Percentiles rank a stretch among this genome's conserved stretches.
Evolutionary conservation across 129 eudicot genomes (phyloP).

Genomic region (Erigeron canadensis): DNA sequence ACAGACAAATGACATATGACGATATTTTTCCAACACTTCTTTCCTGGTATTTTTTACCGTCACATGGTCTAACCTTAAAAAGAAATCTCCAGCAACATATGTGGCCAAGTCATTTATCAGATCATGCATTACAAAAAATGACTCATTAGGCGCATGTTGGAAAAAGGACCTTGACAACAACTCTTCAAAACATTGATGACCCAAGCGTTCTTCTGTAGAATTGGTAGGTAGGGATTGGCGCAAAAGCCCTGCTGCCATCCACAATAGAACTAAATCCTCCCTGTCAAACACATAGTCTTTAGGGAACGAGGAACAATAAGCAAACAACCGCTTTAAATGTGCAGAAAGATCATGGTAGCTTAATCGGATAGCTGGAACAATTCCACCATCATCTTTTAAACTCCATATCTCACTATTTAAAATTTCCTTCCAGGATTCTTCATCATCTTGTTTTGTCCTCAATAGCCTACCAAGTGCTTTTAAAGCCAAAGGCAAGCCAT

Average conservation of each 20-base stretch:
- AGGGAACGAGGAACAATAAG: slow-evolving; percentile 38
- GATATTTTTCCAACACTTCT: slow-evolving; percentile 23
- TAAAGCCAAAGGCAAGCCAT: no score
- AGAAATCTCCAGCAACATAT: slow-evolving; percentile 31
- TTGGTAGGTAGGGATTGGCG: slow-evolving; percentile 4
- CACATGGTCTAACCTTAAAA: slow-evolving; percentile 30
- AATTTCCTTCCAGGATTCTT: no score
- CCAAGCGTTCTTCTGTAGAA: slow-evolving; percentile 32
- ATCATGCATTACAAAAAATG: slow-evolving; percentile 39
- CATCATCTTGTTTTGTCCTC: no score
- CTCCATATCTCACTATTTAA: not conserved
- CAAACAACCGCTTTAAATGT: slow-evolving; percentile 28
- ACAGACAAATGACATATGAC: slow-evolving; percentile 39
- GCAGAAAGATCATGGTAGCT: slow-evolving; percentile 43
- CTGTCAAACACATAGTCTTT: slow-evolving; percentile 34
- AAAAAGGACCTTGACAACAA: slow-evolving; percentile 36
- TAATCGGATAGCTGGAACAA: slow-evolving; percentile 32
- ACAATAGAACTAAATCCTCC: slow-evolving; percentile 19
- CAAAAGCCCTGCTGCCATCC: slow-evolving; percentile 46
- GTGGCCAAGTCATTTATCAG: slow-evolving; percentile 36
- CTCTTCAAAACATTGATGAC: slow-evolving; percentile 27
- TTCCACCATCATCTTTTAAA: not conserved
- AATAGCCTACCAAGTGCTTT: no score
- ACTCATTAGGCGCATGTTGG: slow-evolving; percentile 16
- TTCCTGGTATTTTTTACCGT: not conserved